Evolutionary conservation across 2,329 filamentous ascomycete species (phyloP).

Genomic region (Aspergillus tubingensis): DNA sequence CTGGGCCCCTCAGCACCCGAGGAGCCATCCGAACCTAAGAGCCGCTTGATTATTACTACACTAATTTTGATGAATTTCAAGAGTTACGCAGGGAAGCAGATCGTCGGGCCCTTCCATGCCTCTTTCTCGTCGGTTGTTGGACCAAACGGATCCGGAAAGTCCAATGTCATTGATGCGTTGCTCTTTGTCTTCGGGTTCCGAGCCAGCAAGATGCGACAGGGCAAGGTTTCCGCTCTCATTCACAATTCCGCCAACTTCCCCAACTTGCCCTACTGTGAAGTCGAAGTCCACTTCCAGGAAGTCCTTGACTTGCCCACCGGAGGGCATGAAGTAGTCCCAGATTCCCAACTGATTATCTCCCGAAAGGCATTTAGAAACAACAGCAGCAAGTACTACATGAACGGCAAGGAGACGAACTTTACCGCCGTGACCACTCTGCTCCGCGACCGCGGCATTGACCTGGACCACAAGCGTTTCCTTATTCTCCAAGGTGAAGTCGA

Average conservation of each 20-base stretch:
- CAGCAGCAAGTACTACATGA: slow-evolving; percentile 97
- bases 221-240: slow-evolving; percentile 95
- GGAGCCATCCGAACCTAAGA: slow-evolving; percentile 74
- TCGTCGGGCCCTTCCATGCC: slow-evolving; percentile 93
- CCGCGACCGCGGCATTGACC: slow-evolving; percentile 83
- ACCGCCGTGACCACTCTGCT: slow-evolving; percentile 86
- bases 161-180: slow-evolving; percentile 96
- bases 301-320: slow-evolving; percentile 84
- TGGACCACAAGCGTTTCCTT: slow-evolving; percentile 97
- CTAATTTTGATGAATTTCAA: slow-evolving; percentile 96
- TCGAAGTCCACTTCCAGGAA: slow-evolving; percentile 94
- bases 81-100: slow-evolving; percentile 92
- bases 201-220: slow-evolving; percentile 98
- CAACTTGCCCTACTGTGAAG: slow-evolving; percentile 86
- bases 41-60: slow-evolving; percentile 89
- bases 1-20: slow-evolving; percentile 64
- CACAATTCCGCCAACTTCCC: slow-evolving; percentile 91
- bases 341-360: slow-evolving; percentile 84
- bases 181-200: slow-evolving; percentile 99
- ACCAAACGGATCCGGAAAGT: slow-evolving; percentile 96
- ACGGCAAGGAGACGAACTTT: slow-evolving; percentile 85
- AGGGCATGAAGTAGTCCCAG: slow-evolving; percentile 72
- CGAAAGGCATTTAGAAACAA: slow-evolving; percentile 97
- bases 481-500: slow-evolving; percentile 98
- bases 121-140: slow-evolving; percentile 98